phyloP scores from a whole-genome alignment of 371 early-diverging fungal species.

The Hamiltosporidium tvaerminnensis region DNA sequence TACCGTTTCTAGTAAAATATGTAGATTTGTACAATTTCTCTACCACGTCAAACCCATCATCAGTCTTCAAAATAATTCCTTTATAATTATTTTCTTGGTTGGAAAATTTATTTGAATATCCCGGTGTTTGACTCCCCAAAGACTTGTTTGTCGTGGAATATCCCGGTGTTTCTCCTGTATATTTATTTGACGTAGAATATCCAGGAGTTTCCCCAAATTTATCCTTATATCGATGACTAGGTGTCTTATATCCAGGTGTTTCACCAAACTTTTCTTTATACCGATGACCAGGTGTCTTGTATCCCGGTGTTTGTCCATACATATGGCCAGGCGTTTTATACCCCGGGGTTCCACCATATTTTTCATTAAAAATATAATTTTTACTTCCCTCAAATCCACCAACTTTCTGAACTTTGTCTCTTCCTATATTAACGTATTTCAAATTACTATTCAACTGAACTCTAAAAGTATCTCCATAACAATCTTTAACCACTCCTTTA shows the following conservation, averaged over 20 bases:
- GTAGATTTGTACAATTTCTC: not conserved
- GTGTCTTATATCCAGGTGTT: constrained; percentile 19
- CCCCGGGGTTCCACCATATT: not conserved
- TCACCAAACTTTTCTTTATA: constrained; percentile 18
- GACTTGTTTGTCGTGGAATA: constrained; percentile 7
- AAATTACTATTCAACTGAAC: constrained; percentile 43
- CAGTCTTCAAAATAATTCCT: constrained; percentile 3
- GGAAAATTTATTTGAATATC: constrained; percentile 3
- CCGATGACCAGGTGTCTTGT: constrained; percentile 29
- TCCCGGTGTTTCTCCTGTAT: not conserved
- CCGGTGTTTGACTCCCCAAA: constrained; percentile 4
- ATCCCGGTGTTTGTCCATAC: constrained; percentile 18
- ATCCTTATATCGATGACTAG: constrained; percentile 20
- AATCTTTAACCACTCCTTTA: constrained; percentile 44
- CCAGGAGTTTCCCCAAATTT: constrained; percentile 18
- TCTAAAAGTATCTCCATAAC: constrained; percentile 27
- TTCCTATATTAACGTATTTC: constrained; percentile 23
- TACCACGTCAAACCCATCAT: constrained; percentile 1
- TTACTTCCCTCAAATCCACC: not conserved
- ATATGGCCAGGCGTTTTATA: constrained; percentile 2
- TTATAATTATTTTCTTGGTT: constrained; percentile 11
- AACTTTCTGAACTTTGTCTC: not conserved
- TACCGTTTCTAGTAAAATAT: constrained; percentile 5
- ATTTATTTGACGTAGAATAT: constrained; percentile 4
- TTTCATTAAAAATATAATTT: not conserved